These are phyloP conservation scores for Gypsophila paniculata DNA, from an alignment of 179 eudicot species.

Conservation along the genomic window DNA sequence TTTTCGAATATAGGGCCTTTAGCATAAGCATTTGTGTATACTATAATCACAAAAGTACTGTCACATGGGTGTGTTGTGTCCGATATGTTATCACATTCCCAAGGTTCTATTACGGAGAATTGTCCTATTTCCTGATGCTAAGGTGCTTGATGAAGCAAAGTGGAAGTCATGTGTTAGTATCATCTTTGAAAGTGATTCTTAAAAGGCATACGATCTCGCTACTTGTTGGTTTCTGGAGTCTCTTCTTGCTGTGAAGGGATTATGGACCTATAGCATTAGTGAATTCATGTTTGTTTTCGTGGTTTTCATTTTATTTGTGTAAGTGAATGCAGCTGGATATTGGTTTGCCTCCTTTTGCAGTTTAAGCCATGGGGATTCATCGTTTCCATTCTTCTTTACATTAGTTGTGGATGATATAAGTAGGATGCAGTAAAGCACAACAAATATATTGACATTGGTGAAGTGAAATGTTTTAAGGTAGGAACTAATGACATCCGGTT, in stretches of 20 bases:
- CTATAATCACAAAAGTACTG: not conserved
- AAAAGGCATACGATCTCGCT: not conserved
- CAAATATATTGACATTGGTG: not conserved
- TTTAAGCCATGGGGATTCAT: not conserved
- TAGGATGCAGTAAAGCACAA: not conserved
- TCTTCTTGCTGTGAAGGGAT: not conserved
- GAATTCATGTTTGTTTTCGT: not conserved
- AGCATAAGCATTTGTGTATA: not conserved
- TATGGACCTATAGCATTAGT: not conserved
- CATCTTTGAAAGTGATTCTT: not conserved
- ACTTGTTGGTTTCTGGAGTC: not conserved
- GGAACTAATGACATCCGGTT: not conserved
- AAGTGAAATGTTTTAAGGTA: not conserved
- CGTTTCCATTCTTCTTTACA: not conserved
- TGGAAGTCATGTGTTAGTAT: not conserved
- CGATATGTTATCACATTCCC: not conserved
- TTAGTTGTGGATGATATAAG: not conserved
- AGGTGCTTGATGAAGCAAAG: not conserved
- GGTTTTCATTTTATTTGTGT: not conserved
- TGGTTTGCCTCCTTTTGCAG: not conserved
- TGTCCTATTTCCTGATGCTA: not conserved
- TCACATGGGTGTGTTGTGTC: not conserved
- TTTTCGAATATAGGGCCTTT: not conserved
- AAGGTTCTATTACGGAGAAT: not conserved
- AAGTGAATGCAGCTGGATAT: not conserved